A percentile compares a stretch with the other conserved stretches of the same genome.
Evolutionary conservation across 805 yeast species (phyloP).

Genomic region (Suhomyces prunicola): DNA sequence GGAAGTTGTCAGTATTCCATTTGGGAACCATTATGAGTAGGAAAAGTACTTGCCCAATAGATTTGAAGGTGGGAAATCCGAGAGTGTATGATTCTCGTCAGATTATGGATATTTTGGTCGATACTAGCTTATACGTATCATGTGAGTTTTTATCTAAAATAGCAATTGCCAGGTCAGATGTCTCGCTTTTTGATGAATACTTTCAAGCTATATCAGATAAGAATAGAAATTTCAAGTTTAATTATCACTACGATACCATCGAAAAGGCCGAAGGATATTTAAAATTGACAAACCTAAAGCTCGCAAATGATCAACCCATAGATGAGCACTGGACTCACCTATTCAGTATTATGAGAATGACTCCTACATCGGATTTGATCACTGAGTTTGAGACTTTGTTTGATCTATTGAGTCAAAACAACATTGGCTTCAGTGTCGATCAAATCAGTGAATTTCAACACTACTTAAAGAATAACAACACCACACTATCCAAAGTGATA

Average conservation of each 20-base stretch:
- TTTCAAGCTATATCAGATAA: not conserved
- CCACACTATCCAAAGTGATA: conserved; percentile 36
- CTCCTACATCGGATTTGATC: conserved; percentile 17
- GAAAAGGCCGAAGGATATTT: conserved; percentile 38
- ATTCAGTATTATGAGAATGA: conserved; percentile 14
- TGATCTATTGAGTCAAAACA: conserved; percentile 3
- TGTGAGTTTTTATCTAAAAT: not conserved
- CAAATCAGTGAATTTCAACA: conserved; percentile 29
- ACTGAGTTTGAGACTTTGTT: conserved; percentile 29
- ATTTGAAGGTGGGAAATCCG: not conserved
- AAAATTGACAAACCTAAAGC: conserved; percentile 15
- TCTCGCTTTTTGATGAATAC: not conserved
- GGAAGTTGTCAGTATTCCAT: conserved; percentile 41
- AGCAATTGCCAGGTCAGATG: not conserved
- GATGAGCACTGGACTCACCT: conserved; percentile 15
- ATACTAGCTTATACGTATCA: not conserved
- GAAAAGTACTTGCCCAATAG: not conserved
- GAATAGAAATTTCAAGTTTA: conserved; percentile 14
- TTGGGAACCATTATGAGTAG: conserved; percentile 14
- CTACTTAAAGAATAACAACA: conserved; percentile 38
- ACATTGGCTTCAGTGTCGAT: conserved; percentile 4
- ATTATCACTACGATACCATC: conserved; percentile 30
- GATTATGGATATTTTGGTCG: not conserved
- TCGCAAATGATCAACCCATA: not conserved
- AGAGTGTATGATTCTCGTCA: not conserved